These are phyloP conservation scores for Juncus effusus DNA, from an alignment of 176 grass and related monocot species.

Conservation along the genomic window DNA sequence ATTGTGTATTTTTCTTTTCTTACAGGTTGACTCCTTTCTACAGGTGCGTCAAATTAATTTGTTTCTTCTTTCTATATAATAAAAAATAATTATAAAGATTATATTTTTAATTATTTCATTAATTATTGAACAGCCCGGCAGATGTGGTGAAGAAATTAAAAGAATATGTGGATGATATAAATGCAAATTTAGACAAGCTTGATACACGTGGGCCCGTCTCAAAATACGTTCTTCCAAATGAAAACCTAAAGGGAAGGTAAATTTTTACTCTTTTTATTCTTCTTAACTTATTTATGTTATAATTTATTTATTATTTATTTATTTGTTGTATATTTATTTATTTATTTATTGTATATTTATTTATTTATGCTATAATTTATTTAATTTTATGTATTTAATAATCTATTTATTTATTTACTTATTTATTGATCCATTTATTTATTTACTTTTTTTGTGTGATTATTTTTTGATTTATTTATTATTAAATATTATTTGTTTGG, in stretches of 20 bases:
- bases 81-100: too few species aligned
- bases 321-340: background rate
- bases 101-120: background rate
- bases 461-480: background rate
- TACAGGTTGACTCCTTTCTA: conserved; percentile 98
- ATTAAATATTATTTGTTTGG: background rate
- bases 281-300: too few species aligned
- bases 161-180: conserved; percentile 73
- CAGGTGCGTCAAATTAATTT: conserved; percentile 39
- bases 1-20: conserved; percentile 26
- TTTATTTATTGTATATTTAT: too few species aligned
- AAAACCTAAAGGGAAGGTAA: conserved; percentile 90
- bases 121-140: conserved; percentile 43
- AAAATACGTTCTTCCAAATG: conserved; percentile 94
- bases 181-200: conserved; percentile 55
- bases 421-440: background rate
- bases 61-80: background rate
- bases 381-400: background rate
- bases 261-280: background rate
- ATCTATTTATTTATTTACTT: background rate
- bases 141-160: conserved; percentile 61
- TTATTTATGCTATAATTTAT: too few species aligned
- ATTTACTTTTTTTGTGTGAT: background rate
- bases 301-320: background rate
- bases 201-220: conserved; percentile 80